Evolutionary conservation across 768 basidiomycete species (phyloP).

Genomic region (Boletus vermiculosoides): DNA sequence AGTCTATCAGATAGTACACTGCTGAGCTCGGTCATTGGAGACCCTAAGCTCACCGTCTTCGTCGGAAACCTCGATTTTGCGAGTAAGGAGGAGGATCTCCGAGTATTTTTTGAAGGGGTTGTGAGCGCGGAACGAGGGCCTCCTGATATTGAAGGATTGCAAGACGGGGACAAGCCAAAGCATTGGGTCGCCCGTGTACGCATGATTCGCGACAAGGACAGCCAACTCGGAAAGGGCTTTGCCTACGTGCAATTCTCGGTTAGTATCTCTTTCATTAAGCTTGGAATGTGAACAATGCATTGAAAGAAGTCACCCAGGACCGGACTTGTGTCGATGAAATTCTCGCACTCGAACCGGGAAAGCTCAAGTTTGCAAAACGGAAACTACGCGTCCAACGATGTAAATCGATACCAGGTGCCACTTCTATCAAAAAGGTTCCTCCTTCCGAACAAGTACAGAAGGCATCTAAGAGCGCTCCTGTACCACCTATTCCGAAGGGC

Average conservation of each 20-base stretch:
- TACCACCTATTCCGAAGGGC: conserved; percentile 57
- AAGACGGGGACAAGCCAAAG: conserved; percentile 36
- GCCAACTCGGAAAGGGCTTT: conserved; percentile 93
- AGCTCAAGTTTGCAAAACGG: conserved; percentile 90
- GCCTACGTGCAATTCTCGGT: conserved; percentile 89
- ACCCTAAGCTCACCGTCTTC: conserved; percentile 84
- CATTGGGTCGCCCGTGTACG: conserved; percentile 84
- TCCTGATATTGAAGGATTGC: conserved; percentile 36
- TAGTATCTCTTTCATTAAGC: not conserved
- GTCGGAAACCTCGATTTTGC: conserved; percentile 94
- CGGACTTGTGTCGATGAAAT: conserved; percentile 91
- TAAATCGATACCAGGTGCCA: conserved; percentile 59
- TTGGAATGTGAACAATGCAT: not conserved
- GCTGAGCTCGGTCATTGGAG: conserved; percentile 36
- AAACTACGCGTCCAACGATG: conserved; percentile 89
- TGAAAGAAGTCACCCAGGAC: conserved; percentile 51
- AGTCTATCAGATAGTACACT: conserved; percentile 16
- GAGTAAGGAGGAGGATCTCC: conserved; percentile 84
- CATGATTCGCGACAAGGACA: conserved; percentile 85
- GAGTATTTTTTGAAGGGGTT: conserved; percentile 82
- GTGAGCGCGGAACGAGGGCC: conserved; percentile 69
- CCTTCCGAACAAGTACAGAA: conserved; percentile 2
- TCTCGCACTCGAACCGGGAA: conserved; percentile 70
- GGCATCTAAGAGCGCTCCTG: conserved; percentile 2
- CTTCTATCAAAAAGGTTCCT: conserved; percentile 17